phyloP scores from a whole-genome alignment of 192 early-diverging fungal species.

The Coemansia guatemalensis region DNA sequence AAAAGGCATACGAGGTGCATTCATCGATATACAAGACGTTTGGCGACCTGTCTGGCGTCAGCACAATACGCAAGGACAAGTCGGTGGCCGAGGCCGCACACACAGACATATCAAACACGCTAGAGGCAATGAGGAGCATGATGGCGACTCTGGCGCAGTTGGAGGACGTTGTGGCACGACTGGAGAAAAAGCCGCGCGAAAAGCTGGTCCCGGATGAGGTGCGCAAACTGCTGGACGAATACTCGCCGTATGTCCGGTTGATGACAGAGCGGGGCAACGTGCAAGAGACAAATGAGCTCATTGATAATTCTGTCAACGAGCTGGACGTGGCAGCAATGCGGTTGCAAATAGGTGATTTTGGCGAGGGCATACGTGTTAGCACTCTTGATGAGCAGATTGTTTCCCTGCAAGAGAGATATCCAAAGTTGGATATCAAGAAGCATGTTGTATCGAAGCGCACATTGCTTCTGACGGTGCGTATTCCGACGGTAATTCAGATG shows the following conservation, averaged over 20 bases:
- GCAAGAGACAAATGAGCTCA: constrained; percentile 20
- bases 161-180: constrained; percentile 26
- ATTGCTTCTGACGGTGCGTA: constrained; percentile 34
- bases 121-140: constrained; percentile 46
- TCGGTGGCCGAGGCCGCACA: constrained; percentile 45
- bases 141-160: constrained; percentile 30
- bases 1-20: constrained; percentile 51
- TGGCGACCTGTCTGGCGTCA: constrained; percentile 45
- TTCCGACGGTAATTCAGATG: constrained; percentile 46
- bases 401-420: constrained; percentile 25
- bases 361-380: constrained; percentile 28
- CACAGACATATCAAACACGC: constrained; percentile 39
- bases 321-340: constrained; percentile 49
- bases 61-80: constrained; percentile 52
- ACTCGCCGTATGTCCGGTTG: constrained; percentile 39
- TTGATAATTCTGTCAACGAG: constrained; percentile 36
- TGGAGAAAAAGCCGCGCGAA: constrained; percentile 49
- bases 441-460: constrained; percentile 29
- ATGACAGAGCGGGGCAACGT: constrained; percentile 40
- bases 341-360: constrained; percentile 44
- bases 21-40: constrained; percentile 47
- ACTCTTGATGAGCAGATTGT: constrained; percentile 31
- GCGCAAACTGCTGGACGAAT: constrained; percentile 27
- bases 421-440: constrained; percentile 21
- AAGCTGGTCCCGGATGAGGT: constrained; percentile 45